Evolutionary conservation across 164 flowering plant genomes (phyloP), one percentile per base, ranked within the genome.

Genomic region (Akebia trifoliata): DNA sequence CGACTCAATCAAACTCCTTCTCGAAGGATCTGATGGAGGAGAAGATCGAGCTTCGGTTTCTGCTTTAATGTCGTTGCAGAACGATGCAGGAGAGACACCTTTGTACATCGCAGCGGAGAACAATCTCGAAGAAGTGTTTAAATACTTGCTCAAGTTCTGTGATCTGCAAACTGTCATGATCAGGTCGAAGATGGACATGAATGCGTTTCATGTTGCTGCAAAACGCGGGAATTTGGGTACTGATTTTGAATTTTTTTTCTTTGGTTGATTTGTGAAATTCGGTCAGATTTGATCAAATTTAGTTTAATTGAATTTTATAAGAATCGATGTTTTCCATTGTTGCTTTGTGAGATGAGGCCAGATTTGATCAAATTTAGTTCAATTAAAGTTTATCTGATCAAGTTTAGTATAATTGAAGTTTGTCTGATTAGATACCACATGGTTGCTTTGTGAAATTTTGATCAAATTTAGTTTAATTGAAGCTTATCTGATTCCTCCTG

Each of bases 121-220:
- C 57, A 80, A 87, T 69, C 69, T 78, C 17, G 43, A 47, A n/a
- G 84, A 78, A 35, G 59, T 79, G 7, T 78, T 90, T 55, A 60
- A 59, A 2, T 84, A 77, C 68, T 75, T 93, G 86, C 59, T 90
- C 40, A 20, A 32, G 61, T 77, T 79, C 57, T 83, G 78, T 70
- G 78, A 81, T 73, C 48, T 84, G 14, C 50, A 72, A n/a, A 66
- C 56, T 36, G 81, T 74, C 7, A 57, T 55, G 72, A 76, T 90
- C 56, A 80, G 85, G 79, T 82, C 99, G 8, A 86, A 74, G 61
- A 45, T 76, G 10, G 96, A 81, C 61, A 46, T 83, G 75, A 50
- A 80, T 59, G 80, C 92, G 3, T 83, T 93, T 62, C 97, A 90
- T 58, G 83, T 81, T n/a, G 99, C 99, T 10, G 92, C 95, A 9